Conservation (phyloP, 345 rosid species). For the Euphorbia tirucalli region DNA sequence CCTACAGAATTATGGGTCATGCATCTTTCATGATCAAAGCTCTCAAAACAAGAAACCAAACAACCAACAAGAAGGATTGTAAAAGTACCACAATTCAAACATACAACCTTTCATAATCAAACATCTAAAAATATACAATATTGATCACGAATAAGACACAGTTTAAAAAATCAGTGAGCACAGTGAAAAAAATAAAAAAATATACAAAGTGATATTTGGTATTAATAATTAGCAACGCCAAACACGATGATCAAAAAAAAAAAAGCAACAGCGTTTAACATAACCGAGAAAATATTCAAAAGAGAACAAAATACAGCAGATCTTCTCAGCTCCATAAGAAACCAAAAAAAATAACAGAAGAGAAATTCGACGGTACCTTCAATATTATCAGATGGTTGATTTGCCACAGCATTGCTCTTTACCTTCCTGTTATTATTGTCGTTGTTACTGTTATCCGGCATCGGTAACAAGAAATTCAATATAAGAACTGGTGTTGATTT, state of each 20-base stretch:
- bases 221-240: too few relatives aligned
- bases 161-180: neutral
- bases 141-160: neutral
- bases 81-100: neutral
- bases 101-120: neutral
- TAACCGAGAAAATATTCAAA: neutral
- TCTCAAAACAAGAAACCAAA: conserved; percentile 2
- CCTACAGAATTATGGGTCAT: neutral
- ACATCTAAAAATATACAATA: neutral
- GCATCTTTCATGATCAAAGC: neutral
- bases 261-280: neutral
- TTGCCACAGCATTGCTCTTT: conserved; percentile 54
- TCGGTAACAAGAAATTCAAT: conserved; percentile 34
- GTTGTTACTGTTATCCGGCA: conserved; percentile 50
- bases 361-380: conserved; percentile 47
- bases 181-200: neutral
- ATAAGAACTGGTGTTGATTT: neutral
- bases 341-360: neutral
- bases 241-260: neutral
- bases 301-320: conserved; percentile 19
- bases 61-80: neutral
- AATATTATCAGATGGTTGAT: conserved; percentile 54
- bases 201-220: neutral
- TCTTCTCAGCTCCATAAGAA: conserved; percentile 10
- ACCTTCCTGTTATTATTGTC: conserved; percentile 41